These are phyloP conservation scores for Rubus idaeus DNA, from an alignment of 306 rosid genomes.

Conservation along the genomic window DNA sequence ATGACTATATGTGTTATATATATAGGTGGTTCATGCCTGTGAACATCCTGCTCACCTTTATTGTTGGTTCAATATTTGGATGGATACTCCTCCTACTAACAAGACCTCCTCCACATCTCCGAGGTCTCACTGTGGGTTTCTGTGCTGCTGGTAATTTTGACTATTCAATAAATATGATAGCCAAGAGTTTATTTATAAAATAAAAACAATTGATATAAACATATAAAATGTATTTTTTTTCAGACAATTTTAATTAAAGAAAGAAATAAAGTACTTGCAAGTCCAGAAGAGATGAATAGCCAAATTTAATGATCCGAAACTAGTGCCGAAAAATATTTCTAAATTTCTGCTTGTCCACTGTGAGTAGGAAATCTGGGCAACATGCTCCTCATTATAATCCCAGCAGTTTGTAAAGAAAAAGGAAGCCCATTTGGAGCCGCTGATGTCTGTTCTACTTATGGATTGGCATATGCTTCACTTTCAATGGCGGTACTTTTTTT, in stretches of 20 bases:
- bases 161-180: not conserved
- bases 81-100: constrained; percentile 41
- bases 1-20: not conserved
- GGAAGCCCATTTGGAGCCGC: constrained; percentile 59
- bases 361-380: constrained; percentile 55
- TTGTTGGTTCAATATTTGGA: constrained; percentile 51
- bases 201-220: too few relatives aligned
- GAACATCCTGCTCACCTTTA: constrained; percentile 46
- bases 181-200: too few relatives aligned
- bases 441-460: constrained; percentile 37
- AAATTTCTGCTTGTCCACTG: not conserved
- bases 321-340: too few relatives aligned
- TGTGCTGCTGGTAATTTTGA: constrained; percentile 46
- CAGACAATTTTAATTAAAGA: too few relatives aligned
- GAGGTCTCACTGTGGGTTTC: constrained; percentile 59
- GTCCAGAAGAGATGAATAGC: not conserved
- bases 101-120: constrained; percentile 48
- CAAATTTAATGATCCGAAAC: not conserved
- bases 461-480: constrained; percentile 60
- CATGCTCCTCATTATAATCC: constrained; percentile 49
- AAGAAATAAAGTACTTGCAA: not conserved
- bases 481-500: constrained; percentile 47
- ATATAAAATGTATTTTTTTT: not conserved
- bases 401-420: constrained; percentile 57
- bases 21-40: constrained; percentile 61